A percentile compares a stretch with the other conserved stretches of the same genome.
Evolutionary conservation across 2,329 filamentous ascomycete genomes (phyloP).

Genomic region (Diaporthe velutina): DNA sequence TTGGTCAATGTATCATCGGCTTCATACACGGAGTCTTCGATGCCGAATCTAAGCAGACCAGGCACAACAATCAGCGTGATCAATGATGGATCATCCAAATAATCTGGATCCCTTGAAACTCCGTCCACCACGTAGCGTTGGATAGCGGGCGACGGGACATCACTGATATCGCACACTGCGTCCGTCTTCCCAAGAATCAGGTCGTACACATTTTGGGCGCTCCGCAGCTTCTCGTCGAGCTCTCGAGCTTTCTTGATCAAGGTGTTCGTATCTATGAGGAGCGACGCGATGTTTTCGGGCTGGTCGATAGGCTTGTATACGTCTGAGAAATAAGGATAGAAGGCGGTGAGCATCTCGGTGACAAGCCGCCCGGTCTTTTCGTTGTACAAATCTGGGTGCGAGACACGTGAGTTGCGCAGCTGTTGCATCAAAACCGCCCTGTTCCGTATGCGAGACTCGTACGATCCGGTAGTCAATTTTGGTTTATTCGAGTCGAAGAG

Average conservation of each 20-base stretch:
- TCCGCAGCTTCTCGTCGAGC: background rate
- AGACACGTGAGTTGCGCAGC: background rate
- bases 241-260: constrained; percentile 5
- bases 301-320: background rate
- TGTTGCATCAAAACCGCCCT: background rate
- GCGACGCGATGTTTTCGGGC: background rate
- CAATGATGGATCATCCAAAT: background rate
- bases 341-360: background rate
- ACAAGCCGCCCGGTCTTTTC: no score
- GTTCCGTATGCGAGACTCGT: background rate
- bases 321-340: constrained; percentile 16
- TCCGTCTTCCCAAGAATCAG: background rate
- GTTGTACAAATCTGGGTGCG: no score
- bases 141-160: background rate
- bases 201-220: background rate
- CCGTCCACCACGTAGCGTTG: background rate
- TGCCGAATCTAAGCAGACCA: background rate
- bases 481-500: background rate
- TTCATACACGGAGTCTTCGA: background rate
- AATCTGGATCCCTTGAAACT: background rate
- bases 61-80: constrained; percentile 7
- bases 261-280: background rate
- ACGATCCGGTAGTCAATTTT: background rate
- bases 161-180: background rate
- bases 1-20: background rate